Evolutionary conservation across 2,329 filamentous ascomycete genomes (phyloP).

Genomic region (Botrytis sinoallii): DNA sequence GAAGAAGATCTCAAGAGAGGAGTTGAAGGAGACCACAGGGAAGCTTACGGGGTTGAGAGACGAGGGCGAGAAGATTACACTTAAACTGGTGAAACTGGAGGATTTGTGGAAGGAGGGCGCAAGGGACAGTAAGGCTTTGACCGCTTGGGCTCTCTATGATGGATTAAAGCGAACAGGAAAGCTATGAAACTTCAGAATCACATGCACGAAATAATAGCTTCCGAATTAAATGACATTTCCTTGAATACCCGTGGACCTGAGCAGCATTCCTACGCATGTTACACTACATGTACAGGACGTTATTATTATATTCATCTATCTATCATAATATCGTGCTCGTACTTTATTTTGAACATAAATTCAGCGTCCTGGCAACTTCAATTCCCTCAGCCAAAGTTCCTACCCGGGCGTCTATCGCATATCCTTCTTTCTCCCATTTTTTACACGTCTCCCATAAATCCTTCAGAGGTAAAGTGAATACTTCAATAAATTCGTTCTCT

Average conservation of each 20-base stretch:
- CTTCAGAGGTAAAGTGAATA: constrained; percentile 47
- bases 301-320: not conserved
- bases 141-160: constrained; percentile 58
- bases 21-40: constrained; percentile 55
- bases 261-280: not conserved
- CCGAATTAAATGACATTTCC: not conserved
- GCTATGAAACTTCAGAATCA: constrained; percentile 17
- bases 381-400: constrained; percentile 42
- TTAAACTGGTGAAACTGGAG: constrained; percentile 55
- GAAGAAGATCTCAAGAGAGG: constrained; percentile 47
- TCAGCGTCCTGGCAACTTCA: constrained; percentile 40
- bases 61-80: constrained; percentile 59
- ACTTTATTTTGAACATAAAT: constrained; percentile 27
- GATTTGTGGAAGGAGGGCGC: constrained; percentile 57
- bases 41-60: constrained; percentile 56
- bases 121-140: constrained; percentile 58
- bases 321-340: not conserved
- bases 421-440: constrained; percentile 43
- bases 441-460: constrained; percentile 46
- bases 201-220: not conserved
- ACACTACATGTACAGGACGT: not conserved
- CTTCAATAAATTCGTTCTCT: constrained; percentile 53
- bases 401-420: constrained; percentile 42
- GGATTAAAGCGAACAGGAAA: constrained; percentile 45
- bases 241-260: not conserved